Percentiles rank a stretch among this genome's conserved stretches.
Evolutionary conservation across 176 grass and related monocot genomes (phyloP).

Genomic region (Zoysia pacifica): DNA sequence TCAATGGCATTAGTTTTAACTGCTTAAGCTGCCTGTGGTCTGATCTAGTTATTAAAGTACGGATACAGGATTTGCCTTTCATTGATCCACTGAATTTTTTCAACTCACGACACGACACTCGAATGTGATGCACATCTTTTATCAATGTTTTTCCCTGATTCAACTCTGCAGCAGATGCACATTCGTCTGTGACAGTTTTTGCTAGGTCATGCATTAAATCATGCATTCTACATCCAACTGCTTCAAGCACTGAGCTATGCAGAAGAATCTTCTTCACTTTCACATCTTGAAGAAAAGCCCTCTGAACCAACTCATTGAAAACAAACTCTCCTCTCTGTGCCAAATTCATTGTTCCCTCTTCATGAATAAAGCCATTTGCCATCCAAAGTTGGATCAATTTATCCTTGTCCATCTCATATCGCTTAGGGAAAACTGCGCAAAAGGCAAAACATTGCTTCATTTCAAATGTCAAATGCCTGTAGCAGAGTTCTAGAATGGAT

Average conservation of each 20-base stretch:
- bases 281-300: slow-evolving; percentile 25
- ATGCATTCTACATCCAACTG: too few relatives aligned
- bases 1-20: background rate
- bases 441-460: slow-evolving; percentile 19
- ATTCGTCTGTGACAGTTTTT: too few relatives aligned
- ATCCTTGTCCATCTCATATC: background rate
- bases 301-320: background rate
- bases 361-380: slow-evolving; percentile 7
- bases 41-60: background rate
- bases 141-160: background rate
- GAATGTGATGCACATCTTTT: background rate
- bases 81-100: background rate
- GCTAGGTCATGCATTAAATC: too few relatives aligned
- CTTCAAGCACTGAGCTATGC: too few relatives aligned
- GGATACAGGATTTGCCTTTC: background rate
- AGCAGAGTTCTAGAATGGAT: background rate
- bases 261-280: too few relatives aligned
- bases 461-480: background rate
- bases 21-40: too few relatives aligned
- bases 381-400: slow-evolving; percentile 1
- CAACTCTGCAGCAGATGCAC: too few relatives aligned
- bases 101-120: background rate
- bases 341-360: background rate
- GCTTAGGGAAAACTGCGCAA: slow-evolving; percentile 2
- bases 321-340: background rate